Evolutionary conservation across 2,329 filamentous ascomycete genomes (phyloP).

Genomic region (Alternaria triticina): DNA sequence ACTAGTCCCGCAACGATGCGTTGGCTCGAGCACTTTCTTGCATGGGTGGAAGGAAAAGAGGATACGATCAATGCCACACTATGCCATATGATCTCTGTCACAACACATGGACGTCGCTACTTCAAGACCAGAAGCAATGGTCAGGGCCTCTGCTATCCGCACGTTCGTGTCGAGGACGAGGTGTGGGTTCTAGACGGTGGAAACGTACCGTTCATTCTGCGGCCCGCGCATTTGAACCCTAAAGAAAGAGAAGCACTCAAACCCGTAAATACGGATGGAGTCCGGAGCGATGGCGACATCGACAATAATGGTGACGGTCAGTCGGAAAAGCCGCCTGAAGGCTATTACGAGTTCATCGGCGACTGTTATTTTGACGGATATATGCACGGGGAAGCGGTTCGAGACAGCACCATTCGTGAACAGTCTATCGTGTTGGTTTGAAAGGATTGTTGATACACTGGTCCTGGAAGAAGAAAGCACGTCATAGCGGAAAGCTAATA

Average conservation of each 20-base stretch:
- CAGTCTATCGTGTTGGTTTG: background rate
- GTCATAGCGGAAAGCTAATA: background rate
- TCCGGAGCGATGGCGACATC: background rate
- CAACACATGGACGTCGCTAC: background rate
- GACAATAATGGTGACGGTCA: fast-evolving
- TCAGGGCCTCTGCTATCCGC: background rate
- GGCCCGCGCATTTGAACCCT: background rate
- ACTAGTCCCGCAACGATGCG: background rate
- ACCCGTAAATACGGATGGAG: background rate
- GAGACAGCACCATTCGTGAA: background rate
- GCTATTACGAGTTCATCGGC: background rate
- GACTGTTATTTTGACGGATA: background rate
- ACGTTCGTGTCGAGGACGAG: background rate
- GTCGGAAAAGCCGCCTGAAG: background rate
- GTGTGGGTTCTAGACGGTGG: background rate
- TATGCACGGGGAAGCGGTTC: background rate
- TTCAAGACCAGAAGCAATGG: background rate
- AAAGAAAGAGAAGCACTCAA: background rate
- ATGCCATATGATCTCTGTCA: background rate
- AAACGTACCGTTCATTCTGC: background rate
- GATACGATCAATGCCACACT: background rate
- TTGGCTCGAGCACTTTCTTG: background rate
- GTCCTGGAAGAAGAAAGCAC: background rate
- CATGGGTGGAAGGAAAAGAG: background rate
- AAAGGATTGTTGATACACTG: background rate